Evolutionary conservation across 2,329 filamentous ascomycete species (phyloP).

Genomic region (Emmonsiellopsis sp.): DNA sequence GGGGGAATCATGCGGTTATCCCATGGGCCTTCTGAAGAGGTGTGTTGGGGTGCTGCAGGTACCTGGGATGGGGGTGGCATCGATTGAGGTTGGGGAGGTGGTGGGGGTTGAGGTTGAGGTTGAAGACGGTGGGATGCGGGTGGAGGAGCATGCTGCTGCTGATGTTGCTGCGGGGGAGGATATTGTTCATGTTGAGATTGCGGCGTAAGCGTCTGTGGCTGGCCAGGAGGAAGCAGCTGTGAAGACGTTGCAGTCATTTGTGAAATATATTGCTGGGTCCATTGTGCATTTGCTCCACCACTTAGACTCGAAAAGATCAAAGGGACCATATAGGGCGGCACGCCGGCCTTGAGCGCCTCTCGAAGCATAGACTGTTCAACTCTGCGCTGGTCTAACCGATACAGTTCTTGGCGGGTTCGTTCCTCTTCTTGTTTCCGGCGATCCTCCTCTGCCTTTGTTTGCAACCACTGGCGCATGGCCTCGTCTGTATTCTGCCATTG

Average conservation of each 20-base stretch:
- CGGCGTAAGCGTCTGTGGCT: not conserved
- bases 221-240: not conserved
- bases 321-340: conserved; percentile 66
- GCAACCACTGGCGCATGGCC: conserved; percentile 62
- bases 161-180: conserved; percentile 16
- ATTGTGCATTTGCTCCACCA: conserved; percentile 53
- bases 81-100: conserved; percentile 6
- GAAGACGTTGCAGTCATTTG: conserved; percentile 20
- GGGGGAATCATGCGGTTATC: conserved; percentile 27
- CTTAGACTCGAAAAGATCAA: conserved; percentile 66
- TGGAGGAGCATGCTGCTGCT: conserved; percentile 20
- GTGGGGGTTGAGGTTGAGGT: conserved; percentile 8
- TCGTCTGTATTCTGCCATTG: conserved; percentile 62
- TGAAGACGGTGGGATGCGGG: conserved; percentile 5
- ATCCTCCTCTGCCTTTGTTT: conserved; percentile 65
- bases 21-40: conserved; percentile 18
- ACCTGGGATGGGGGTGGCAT: conserved; percentile 14
- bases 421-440: conserved; percentile 65
- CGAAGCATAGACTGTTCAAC: conserved; percentile 65
- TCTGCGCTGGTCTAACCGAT: conserved; percentile 62
- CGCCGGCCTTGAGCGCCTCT: conserved; percentile 58
- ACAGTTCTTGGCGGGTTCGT: conserved; percentile 51
- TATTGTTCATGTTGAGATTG: not conserved
- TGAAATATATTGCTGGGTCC: conserved; percentile 58
- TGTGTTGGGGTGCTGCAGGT: conserved; percentile 15